Conservation (phyloP, 331 rosid species). For the Erythrophleum ivorense region DNA sequence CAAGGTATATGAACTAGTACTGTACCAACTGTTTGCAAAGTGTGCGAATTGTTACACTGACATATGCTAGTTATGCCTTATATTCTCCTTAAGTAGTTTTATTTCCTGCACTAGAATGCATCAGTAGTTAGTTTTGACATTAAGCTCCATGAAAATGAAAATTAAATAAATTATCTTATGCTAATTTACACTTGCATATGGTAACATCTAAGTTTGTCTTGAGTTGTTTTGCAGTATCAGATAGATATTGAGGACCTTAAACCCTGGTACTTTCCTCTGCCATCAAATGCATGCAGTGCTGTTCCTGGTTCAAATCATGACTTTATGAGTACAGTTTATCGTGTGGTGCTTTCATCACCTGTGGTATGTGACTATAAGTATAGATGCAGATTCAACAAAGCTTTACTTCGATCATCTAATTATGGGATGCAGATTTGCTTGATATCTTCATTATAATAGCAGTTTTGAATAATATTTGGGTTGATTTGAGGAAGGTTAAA, state of each 20-base stretch:
- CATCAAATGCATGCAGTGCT: constrained; percentile 66
- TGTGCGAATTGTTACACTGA: constrained; percentile 5
- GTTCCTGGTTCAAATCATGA: constrained; percentile 93
- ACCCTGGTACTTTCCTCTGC: constrained; percentile 95
- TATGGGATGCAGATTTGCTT: constrained; percentile 12
- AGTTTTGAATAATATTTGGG: constrained; percentile 13
- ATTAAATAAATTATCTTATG: constrained; percentile 3
- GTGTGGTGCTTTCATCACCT: constrained; percentile 89
- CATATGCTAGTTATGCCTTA: constrained; percentile 21
- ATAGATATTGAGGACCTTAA: constrained; percentile 60
- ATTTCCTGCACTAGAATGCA: constrained; percentile 26
- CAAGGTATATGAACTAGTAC: constrained; percentile 59
- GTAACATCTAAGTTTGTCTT: constrained; percentile 27
- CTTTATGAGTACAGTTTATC: constrained; percentile 69
- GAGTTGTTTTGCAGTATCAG: constrained; percentile 58
- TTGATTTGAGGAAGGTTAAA: neutral
- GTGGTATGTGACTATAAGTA: constrained; percentile 69
- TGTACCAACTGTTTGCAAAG: constrained; percentile 12
- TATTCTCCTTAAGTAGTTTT: constrained; percentile 19
- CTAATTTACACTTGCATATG: constrained; percentile 8
- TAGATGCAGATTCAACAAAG: constrained; percentile 18
- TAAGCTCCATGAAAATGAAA: constrained; percentile 18
- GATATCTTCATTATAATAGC: constrained; percentile 18
- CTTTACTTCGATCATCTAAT: constrained; percentile 30
- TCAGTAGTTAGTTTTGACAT: neutral